Evolutionary conservation across 164 flowering plant genomes (phyloP).

Genomic region (Chimonanthus praecox): DNA sequence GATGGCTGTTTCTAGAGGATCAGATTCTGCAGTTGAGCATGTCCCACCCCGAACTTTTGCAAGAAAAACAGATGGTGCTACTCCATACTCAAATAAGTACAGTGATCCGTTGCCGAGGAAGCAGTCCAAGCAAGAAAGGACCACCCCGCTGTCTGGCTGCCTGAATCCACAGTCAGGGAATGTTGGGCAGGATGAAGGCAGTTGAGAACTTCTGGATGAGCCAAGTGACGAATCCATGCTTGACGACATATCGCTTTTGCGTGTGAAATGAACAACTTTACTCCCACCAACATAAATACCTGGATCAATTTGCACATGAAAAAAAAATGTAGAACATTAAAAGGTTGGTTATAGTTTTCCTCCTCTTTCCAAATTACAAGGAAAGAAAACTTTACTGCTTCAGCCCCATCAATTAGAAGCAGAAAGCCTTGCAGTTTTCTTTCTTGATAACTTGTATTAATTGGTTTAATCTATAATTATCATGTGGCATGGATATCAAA

Average conservation of each 20-base stretch:
- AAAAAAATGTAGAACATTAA: background rate
- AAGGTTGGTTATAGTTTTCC: background rate
- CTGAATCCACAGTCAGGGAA: slow-evolving; percentile 95
- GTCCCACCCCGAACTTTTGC: slow-evolving; percentile 95
- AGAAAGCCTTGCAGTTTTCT: background rate
- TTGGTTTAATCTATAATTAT: background rate
- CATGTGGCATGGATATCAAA: background rate
- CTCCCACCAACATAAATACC: slow-evolving; percentile 77
- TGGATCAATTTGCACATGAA: slow-evolving; percentile 14
- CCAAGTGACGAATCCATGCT: slow-evolving; percentile 20
- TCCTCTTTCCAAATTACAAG: background rate
- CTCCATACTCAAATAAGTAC: slow-evolving; percentile 81
- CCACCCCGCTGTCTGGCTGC: slow-evolving; percentile 82
- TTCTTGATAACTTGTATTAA: background rate
- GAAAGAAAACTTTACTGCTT: background rate
- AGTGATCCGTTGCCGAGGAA: slow-evolving; percentile 72
- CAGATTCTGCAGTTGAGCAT: slow-evolving; percentile 85
- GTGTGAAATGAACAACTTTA: slow-evolving; percentile 92
- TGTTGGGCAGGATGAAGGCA: slow-evolving; percentile 45
- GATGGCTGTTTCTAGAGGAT: slow-evolving; percentile 55
- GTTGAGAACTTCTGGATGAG: slow-evolving; percentile 20
- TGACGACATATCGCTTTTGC: slow-evolving; percentile 29
- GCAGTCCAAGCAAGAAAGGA: slow-evolving; percentile 87
- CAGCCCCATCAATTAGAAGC: background rate
- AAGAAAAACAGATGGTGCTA: slow-evolving; percentile 57